Evolutionary conservation across 805 yeast species (phyloP).

Genomic region (Priceomyces haplophilus): DNA sequence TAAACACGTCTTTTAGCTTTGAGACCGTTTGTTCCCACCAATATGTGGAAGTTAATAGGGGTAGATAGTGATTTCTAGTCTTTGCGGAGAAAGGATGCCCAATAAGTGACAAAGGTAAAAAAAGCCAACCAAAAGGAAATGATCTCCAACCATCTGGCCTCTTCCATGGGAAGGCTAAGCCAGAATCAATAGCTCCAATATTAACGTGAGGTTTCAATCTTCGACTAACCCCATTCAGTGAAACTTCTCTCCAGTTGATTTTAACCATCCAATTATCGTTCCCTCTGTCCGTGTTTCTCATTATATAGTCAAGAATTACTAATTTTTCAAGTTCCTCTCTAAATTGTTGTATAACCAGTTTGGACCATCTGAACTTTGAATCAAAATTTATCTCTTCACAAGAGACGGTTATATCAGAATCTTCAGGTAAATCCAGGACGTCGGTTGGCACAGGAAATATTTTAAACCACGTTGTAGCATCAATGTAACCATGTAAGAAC

Average conservation of each 20-base stretch:
- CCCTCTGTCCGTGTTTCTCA: conserved; percentile 74
- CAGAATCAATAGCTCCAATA: conserved; percentile 75
- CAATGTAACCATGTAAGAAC: conserved; percentile 55
- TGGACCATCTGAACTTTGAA: conserved; percentile 51
- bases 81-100: conserved; percentile 63
- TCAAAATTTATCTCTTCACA: conserved; percentile 9
- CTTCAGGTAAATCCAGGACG: conserved; percentile 15
- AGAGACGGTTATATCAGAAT: conserved; percentile 17
- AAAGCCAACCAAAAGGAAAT: conserved; percentile 77
- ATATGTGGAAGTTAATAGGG: conserved; percentile 52
- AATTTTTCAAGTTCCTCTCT: conserved; percentile 63
- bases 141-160: conserved; percentile 82
- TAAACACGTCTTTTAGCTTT: conserved; percentile 47
- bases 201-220: conserved; percentile 37
- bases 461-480: conserved; percentile 59
- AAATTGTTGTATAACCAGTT: conserved; percentile 46
- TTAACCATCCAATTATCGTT: conserved; percentile 77
- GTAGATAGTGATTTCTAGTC: conserved; percentile 55
- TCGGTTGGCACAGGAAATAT: conserved; percentile 53
- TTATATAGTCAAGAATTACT: conserved; percentile 67
- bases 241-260: conserved; percentile 40
- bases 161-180: conserved; percentile 75
- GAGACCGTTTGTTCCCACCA: conserved; percentile 70
- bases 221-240: neutral
- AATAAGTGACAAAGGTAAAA: conserved; percentile 57